Conservation (phyloP, 176 grass and related monocot species). For the Ampelocalamus luodianensis region DNA sequence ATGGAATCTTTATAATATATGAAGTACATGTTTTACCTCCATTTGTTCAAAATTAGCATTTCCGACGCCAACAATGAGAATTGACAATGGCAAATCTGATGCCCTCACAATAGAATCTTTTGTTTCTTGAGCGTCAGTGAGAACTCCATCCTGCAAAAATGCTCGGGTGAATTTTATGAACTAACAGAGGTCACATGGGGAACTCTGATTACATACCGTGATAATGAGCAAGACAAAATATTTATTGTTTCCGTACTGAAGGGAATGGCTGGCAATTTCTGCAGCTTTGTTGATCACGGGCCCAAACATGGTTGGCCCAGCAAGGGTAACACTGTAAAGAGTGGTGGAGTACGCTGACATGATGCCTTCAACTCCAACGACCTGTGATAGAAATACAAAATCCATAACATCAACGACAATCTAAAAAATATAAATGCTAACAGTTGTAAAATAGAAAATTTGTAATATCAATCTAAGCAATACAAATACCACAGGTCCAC, state of each 20-base stretch:
- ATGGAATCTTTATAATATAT: slow-evolving; percentile 1
- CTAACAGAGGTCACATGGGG: not conserved
- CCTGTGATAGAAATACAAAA: slow-evolving; percentile 55
- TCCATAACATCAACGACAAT: not conserved
- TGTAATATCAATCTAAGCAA: slow-evolving; percentile 14
- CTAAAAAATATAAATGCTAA: not conserved
- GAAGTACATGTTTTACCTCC: slow-evolving; percentile 59
- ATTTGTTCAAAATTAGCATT: slow-evolving; percentile 92
- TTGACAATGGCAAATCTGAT: slow-evolving; percentile 88
- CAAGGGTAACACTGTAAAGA: slow-evolving; percentile 71
- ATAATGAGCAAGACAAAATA: slow-evolving; percentile 95
- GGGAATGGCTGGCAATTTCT: slow-evolving; percentile 75
- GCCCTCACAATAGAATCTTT: slow-evolving; percentile 87
- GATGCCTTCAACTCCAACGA: slow-evolving; percentile 84
- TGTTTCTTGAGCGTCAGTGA: slow-evolving; percentile 83
- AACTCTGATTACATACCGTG: slow-evolving; percentile 58
- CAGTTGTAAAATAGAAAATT: slow-evolving; percentile 11
- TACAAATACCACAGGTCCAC: not conserved
- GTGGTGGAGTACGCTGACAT: slow-evolving; percentile 82
- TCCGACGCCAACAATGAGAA: slow-evolving; percentile 94
- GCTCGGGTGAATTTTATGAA: slow-evolving; percentile 3
- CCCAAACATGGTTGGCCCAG: slow-evolving; percentile 93
- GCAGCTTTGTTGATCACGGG: slow-evolving; percentile 86
- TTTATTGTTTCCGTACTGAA: slow-evolving; percentile 74
- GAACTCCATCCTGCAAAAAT: slow-evolving; percentile 77